These are phyloP conservation scores for Trypanosomatidae sp. DNA, from an alignment of 208 protist species.

Conservation along the genomic window DNA sequence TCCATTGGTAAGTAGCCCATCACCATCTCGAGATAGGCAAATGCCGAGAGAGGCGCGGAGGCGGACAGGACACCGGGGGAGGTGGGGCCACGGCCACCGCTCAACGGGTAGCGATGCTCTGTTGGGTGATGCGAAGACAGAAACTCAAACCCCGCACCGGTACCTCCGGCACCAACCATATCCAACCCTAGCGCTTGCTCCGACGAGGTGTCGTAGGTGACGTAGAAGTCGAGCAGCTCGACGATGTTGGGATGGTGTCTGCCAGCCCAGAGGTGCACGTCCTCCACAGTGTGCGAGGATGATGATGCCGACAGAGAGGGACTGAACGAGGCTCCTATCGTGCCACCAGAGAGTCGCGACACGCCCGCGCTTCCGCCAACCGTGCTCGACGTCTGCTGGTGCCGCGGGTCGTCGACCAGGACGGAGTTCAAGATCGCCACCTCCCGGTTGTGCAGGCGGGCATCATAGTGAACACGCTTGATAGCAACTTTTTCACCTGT, in stretches of 20 bases:
- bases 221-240: slow-evolving; percentile 94
- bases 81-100: not conserved
- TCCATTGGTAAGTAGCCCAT: slow-evolving; percentile 99
- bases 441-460: slow-evolving; percentile 98
- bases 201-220: slow-evolving; percentile 65
- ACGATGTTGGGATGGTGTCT: slow-evolving; percentile 95
- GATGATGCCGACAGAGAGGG: not conserved
- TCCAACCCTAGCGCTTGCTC: slow-evolving; percentile 8
- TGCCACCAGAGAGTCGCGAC: not conserved
- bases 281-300: not conserved
- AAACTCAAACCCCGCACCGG: not conserved
- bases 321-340: not conserved
- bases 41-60: slow-evolving; percentile 42
- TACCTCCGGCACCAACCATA: not conserved
- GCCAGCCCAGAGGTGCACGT: slow-evolving; percentile 12
- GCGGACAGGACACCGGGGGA: not conserved
- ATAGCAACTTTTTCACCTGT: slow-evolving; percentile 95
- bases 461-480: slow-evolving; percentile 98
- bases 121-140: slow-evolving; percentile 5
- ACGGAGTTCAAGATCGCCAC: slow-evolving; percentile 96
- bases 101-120: slow-evolving; percentile 5
- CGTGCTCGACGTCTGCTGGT: not conserved
- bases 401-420: slow-evolving; percentile 17
- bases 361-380: not conserved
- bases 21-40: slow-evolving; percentile 98